Base-by-base conservation (phyloP, 805 yeast species). In the Scheffersomyces amazonensis region DNA sequence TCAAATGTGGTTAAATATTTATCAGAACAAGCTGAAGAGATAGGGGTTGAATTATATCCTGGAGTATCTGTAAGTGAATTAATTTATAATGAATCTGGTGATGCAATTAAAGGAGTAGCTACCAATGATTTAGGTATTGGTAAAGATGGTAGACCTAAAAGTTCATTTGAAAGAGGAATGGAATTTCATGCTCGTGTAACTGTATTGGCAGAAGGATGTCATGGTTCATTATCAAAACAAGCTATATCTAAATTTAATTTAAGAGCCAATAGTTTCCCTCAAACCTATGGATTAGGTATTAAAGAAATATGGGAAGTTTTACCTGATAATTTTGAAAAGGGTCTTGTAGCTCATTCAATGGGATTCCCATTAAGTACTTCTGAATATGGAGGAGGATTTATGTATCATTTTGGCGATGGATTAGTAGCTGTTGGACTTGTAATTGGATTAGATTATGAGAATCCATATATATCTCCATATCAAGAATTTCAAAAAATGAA, bases 261-360 rank as follows among this genome's bases (percentile, higher is more conserved):
- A 43, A 77, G 97, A 41, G 71, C 74, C 35, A 75, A 77, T 22
- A 69, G 73, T 36, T 73, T 77, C 36, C 81, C 81, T 15, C 99
- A 93, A 66, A 89, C 98, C 0, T 93, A 93, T 62, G 99, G 99
- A 10, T 61, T 93, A 17, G 99, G 99, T 27, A 75, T 93, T 41
- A 93, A 93, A 60, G 99, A 93, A 64, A 91, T 93, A 5, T 93
- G 99, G 99, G 89, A 91, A 59, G 95, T 93, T 11, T 72, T 76
- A 17, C 88, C 91, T 8, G 86, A 80, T 34, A 85, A 86, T 45
- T 91, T 87, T 67, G 74, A 79, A 40, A 74, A 75, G 47, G 99
- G 99, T 1, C 78, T 68, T 44, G 90, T 87, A 15, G 80, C 85
- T 1, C 99, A 93, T 59, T 73, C 95, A 0, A 66, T 93, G 74